Evolutionary conservation across 371 early-diverging fungal species (phyloP), one percentile per base, ranked within the genome.

Genomic region (Zychaea mexicana): DNA sequence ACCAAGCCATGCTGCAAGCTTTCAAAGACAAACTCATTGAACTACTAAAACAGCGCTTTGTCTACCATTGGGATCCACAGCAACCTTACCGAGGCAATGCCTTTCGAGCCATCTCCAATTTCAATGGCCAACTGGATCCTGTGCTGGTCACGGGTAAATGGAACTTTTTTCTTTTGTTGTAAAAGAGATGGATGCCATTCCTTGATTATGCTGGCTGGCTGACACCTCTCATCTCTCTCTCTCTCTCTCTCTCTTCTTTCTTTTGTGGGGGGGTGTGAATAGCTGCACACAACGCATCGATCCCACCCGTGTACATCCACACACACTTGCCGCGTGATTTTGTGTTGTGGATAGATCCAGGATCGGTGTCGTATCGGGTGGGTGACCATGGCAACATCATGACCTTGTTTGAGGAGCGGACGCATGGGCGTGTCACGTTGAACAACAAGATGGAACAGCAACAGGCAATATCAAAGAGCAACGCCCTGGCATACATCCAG

Each of bases 301-400:
- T 81, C 46, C 38, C 72, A 13, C 64, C 73, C 2, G 54, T 46
- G 13, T 24, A 53, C 3, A 70, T 78, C 30, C 68, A 70, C 42
- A 54, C 71, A 24, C 69, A 77, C 59, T 66, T 92, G 54, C 94
- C 94, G 36, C 86, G 84, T 52, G 94, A 92, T 70, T 74, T 92
- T 24, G 89, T 91, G 15, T 69, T 94, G 9, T 94, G 94, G 94
- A 86, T 90, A 63, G 94, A 94, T 72, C 94, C 94, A n/a, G 85
- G 83, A 57, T 78, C 70, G 39, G 93, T 92, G 6, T 84, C 89
- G 10, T 94, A 91, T 74, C 75, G 91, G 22, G 83, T 89, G 36
- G 93, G 94, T 22, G 94, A 94, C 70, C 85, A 89, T 59, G 91
- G 90, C 13, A 79, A 83, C 27, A 82, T 91, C 62, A 84, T 85